These are phyloP conservation scores for Crithidia sp. DNA, from an alignment of 208 protist species.

Conservation along the genomic window DNA sequence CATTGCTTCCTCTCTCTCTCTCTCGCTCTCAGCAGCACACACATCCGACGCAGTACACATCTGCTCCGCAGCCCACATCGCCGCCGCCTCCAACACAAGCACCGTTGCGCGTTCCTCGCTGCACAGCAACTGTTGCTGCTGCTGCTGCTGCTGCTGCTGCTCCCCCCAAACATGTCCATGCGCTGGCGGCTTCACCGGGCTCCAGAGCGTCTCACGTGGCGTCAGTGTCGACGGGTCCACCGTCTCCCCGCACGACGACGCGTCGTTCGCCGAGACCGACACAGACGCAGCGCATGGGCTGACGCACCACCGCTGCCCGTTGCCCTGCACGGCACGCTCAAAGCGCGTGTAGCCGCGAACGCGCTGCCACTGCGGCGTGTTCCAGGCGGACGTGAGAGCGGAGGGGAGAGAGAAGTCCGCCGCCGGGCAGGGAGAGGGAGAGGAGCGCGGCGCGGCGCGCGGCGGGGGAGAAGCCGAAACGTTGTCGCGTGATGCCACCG, in stretches of 20 bases:
- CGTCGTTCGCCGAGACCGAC: background rate
- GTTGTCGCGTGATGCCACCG: too few relatives aligned
- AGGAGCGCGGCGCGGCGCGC: background rate
- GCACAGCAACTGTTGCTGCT: background rate
- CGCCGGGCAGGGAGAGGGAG: background rate
- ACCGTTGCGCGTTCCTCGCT: background rate
- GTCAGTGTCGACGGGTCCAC: background rate
- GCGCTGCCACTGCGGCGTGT: constrained; percentile 1
- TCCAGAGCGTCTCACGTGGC: background rate
- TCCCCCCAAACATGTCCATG: background rate
- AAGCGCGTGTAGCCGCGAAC: constrained; percentile 1
- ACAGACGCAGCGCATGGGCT: background rate
- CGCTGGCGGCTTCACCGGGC: constrained; percentile 1
- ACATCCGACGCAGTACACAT: background rate
- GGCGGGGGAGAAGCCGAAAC: background rate
- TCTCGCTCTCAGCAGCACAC: background rate
- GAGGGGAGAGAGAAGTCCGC: background rate
- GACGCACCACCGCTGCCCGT: background rate
- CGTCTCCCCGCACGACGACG: constrained; percentile 2
- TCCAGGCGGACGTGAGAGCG: background rate
- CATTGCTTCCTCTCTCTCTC: too few relatives aligned
- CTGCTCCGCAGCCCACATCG: constrained; percentile 17
- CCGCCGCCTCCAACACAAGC: background rate
- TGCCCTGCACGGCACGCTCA: constrained; percentile 17
- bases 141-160: background rate